A percentile compares a stretch with the other conserved stretches of the same genome.
These are phyloP conservation scores for Clathrospora elynae DNA, from an alignment of 2,329 filamentous ascomycete genomes.

Conservation along the genomic window DNA sequence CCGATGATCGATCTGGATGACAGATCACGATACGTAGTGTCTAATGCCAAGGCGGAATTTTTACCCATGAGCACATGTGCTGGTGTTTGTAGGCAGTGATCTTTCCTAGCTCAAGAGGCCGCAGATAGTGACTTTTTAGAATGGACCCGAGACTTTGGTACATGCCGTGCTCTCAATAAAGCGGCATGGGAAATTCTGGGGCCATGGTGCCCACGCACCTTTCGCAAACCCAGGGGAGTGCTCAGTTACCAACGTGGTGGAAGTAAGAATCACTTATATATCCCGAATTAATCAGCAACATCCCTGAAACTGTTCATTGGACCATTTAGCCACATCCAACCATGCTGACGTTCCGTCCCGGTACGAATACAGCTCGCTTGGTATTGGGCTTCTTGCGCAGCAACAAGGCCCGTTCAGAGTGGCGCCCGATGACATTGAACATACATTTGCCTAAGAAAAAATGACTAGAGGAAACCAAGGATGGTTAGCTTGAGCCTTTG, in stretches of 20 bases:
- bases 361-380: neutral
- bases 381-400: neutral
- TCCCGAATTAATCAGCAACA: too few species aligned
- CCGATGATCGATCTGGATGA: too few species aligned
- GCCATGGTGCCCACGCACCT: neutral
- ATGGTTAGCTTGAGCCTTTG: neutral
- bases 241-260: too few species aligned
- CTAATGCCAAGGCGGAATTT: too few species aligned
- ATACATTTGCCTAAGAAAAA: constrained; percentile 4
- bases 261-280: too few species aligned
- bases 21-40: too few species aligned
- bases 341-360: neutral
- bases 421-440: neutral
- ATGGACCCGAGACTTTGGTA: neutral
- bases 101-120: too few species aligned
- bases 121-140: neutral
- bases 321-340: neutral
- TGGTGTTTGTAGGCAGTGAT: too few species aligned
- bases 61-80: too few species aligned
- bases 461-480: neutral
- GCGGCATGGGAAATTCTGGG: neutral
- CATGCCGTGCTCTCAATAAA: neutral
- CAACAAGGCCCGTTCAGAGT: neutral
- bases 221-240: neutral
- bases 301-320: too few species aligned